These are phyloP conservation scores for Apostasia ramifera DNA, from an alignment of 106 monocot genomes.

Conservation along the genomic window DNA sequence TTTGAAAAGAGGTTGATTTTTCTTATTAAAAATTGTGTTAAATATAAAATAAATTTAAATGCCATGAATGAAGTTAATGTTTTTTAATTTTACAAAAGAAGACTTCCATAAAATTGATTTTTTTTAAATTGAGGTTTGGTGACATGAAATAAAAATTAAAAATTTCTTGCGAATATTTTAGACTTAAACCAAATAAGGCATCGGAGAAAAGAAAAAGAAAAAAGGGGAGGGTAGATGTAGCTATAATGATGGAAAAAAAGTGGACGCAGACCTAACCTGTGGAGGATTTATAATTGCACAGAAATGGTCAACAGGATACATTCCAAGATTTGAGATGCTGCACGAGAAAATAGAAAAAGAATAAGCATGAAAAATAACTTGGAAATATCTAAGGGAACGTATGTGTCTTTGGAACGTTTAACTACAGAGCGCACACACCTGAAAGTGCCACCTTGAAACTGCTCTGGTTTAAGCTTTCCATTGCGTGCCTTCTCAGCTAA, in stretches of 20 bases:
- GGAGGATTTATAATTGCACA: conserved; percentile 99
- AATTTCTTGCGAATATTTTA: too few relatives aligned
- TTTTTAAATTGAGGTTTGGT: too few relatives aligned
- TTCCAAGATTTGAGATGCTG: conserved; percentile 99
- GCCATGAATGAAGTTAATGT: too few relatives aligned
- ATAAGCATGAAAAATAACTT: neutral
- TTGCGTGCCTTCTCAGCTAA: conserved; percentile 87
- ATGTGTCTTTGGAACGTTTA: neutral
- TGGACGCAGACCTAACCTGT: conserved; percentile 38
- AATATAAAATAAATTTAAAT: too few relatives aligned
- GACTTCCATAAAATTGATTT: too few relatives aligned
- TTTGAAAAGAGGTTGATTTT: too few relatives aligned
- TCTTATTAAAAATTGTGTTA: too few relatives aligned
- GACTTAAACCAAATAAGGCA: too few relatives aligned
- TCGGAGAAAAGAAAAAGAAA: neutral
- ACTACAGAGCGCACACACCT: conserved; percentile 32
- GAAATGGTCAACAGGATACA: conserved; percentile 95
- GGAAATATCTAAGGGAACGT: neutral
- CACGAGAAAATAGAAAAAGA: conserved; percentile 9
- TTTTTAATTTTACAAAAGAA: too few relatives aligned
- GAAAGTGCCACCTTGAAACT: conserved; percentile 98
- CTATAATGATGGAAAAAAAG: too few relatives aligned
- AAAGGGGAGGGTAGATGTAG: neutral
- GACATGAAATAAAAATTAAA: too few relatives aligned
- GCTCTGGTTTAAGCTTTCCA: conserved; percentile 81